Base-by-base conservation (phyloP, 2,329 filamentous ascomycete genomes). In the Botrytis aclada region DNA sequence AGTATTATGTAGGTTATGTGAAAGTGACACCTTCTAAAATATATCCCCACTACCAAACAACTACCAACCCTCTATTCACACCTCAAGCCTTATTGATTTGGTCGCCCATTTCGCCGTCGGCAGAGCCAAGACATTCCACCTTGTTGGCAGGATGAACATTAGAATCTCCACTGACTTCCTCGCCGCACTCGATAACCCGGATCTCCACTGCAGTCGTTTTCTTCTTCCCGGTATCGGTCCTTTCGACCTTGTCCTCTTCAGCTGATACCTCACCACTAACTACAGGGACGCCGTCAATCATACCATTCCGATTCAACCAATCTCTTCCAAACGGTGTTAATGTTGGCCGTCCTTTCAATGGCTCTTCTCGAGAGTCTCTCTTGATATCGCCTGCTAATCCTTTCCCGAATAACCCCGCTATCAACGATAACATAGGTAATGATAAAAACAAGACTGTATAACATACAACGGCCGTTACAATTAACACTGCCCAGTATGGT, bases 401-500 rank as follows among this genome's bases (percentile, higher is more conserved):
- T 43, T 75, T 78, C 10, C 77, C 77, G 7, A 77, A 56, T 41
- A 75, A 72, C 61, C 79, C 77, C 2, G 78, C 73, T 0, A 76
- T 71, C 0, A 78, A 76, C 0, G 79, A 80, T 8, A 80, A 43
- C 18, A 79, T 20, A 3, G 76, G 75, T 16, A 79, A 58, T n/a
- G 39, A 72, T 29, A 66, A 62, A 45, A 72, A 72, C 8, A 74
- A 29, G 3, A 45, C 54, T 34, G 43, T 39, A 34, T 72, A 74
- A 20, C 72, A 72, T 1, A 72, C 62, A 3, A 63, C 54, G 9
- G 62, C 72, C 1, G 69, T 74, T 14, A 71, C 45, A 47, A 64
- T 20, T 10, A 70, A 47, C 5, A 62, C 60, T n/a, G 66, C 63
- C 77, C 78, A 80, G 69, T 80, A 80, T 1, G 77, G 79, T 22